A percentile compares a stretch with the other conserved stretches of the same genome.
phyloP scores from a whole-genome alignment of 306 rosid genomes.

The Vicia faba region DNA sequence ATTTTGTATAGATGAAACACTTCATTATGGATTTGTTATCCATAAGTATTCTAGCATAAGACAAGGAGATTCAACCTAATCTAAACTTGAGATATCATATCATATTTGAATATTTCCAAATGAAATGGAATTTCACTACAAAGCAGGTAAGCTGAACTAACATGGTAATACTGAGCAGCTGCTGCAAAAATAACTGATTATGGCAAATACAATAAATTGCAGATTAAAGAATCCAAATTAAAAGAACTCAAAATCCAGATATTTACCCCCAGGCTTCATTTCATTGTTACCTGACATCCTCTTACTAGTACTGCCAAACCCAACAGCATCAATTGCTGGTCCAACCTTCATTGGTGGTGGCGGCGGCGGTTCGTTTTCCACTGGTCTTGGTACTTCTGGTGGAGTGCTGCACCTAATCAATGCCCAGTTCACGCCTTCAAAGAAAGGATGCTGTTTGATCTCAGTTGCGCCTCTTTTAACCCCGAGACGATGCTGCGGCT shows the following conservation, averaged over 20 bases:
- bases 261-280: slow-evolving; percentile 89
- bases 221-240: slow-evolving; percentile 53
- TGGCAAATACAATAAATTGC: slow-evolving; percentile 45
- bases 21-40: too few relatives aligned
- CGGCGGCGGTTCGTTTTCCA: slow-evolving; percentile 69
- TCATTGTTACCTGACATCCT: slow-evolving; percentile 78
- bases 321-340: slow-evolving; percentile 48
- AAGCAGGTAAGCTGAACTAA: slow-evolving; percentile 39
- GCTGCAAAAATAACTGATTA: slow-evolving; percentile 42
- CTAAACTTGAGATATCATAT: slow-evolving; percentile 37
- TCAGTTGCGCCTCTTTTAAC: slow-evolving; percentile 97
- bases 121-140: slow-evolving; percentile 41
- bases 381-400: slow-evolving; percentile 94
- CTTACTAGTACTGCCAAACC: slow-evolving; percentile 78
- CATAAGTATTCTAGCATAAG: too few relatives aligned
- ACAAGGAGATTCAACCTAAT: slow-evolving; percentile 33
- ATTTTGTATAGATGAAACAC: slow-evolving; percentile 39
- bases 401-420: slow-evolving; percentile 95
- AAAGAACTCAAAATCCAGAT: slow-evolving; percentile 98
- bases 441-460: slow-evolving; percentile 97
- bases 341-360: slow-evolving; percentile 69
- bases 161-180: slow-evolving; percentile 44
- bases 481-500: slow-evolving; percentile 94
- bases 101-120: slow-evolving; percentile 43
- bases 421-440: slow-evolving; percentile 99